A percentile compares a stretch with the other conserved stretches of the same genome.
Evolutionary conservation across 2,329 filamentous ascomycete genomes (phyloP).

Genomic region (Diaporthe caulivora): DNA sequence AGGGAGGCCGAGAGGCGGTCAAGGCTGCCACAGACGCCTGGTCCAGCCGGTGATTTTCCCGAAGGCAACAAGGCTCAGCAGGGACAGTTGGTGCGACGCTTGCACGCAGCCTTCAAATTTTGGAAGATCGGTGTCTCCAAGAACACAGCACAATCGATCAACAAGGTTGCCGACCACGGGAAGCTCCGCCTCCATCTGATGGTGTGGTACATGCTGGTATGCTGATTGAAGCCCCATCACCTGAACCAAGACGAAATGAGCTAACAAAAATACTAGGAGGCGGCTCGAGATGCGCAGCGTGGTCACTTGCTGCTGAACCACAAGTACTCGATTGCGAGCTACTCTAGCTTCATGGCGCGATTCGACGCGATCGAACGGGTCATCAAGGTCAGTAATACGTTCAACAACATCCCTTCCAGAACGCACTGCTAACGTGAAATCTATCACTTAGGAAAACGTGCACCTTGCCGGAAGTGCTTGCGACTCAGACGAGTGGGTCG

Average conservation of each 20-base stretch:
- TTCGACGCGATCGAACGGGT: neutral
- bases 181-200: neutral
- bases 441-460: neutral
- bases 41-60: neutral
- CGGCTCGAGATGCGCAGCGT: neutral
- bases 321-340: neutral
- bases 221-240: neutral
- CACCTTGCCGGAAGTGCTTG: neutral
- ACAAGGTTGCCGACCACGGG: neutral
- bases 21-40: neutral
- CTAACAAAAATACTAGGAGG: neutral
- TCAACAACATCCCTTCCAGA: no score
- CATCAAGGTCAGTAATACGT: neutral
- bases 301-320: neutral
- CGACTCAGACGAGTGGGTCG: neutral
- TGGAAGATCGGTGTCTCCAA: neutral
- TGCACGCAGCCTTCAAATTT: neutral
- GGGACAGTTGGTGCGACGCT: neutral
- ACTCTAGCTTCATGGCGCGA: neutral
- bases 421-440: neutral
- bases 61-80: neutral
- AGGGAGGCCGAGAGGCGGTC: neutral
- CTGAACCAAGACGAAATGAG: neutral
- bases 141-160: neutral
- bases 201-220: neutral